phyloP scores from a whole-genome alignment of 495 filamentous ascomycete species.

The Podospora pseudopauciseta region DNA sequence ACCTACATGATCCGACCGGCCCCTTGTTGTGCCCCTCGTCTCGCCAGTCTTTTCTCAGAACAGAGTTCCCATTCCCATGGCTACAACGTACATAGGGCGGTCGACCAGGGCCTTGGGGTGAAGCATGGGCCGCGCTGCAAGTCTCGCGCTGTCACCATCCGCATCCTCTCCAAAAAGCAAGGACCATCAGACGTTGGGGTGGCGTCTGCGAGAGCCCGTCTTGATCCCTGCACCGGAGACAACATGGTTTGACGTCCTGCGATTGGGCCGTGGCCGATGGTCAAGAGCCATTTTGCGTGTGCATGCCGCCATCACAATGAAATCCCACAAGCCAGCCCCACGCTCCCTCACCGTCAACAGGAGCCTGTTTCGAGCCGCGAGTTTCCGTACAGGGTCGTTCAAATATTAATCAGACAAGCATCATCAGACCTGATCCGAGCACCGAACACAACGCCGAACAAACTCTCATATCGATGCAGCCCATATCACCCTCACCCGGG shows the following conservation, averaged over 20 bases:
- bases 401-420: neutral
- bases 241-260: neutral
- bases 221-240: constrained; percentile 22
- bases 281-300: constrained; percentile 7
- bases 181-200: constrained; percentile 25
- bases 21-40: neutral
- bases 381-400: neutral
- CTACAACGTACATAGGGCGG: neutral
- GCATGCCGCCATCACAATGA: neutral
- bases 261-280: neutral
- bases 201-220: constrained; percentile 21
- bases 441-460: neutral
- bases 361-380: constrained; percentile 7
- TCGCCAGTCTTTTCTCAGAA: neutral
- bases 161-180: constrained; percentile 12
- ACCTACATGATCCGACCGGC: neutral
- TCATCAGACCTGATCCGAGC: neutral
- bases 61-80: constrained; percentile 7
- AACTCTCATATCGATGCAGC: neutral
- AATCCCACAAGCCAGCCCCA: constrained; percentile 1
- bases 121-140: constrained; percentile 6
- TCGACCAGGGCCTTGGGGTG: neutral
- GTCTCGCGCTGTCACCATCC: constrained; percentile 1
- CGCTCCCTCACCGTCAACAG: neutral
- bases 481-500: neutral